A percentile compares a stretch with the other conserved stretches of the same genome.
Conservation (phyloP, 805 yeast genomes). For the Kodamaea hsintzibuensis region DNA sequence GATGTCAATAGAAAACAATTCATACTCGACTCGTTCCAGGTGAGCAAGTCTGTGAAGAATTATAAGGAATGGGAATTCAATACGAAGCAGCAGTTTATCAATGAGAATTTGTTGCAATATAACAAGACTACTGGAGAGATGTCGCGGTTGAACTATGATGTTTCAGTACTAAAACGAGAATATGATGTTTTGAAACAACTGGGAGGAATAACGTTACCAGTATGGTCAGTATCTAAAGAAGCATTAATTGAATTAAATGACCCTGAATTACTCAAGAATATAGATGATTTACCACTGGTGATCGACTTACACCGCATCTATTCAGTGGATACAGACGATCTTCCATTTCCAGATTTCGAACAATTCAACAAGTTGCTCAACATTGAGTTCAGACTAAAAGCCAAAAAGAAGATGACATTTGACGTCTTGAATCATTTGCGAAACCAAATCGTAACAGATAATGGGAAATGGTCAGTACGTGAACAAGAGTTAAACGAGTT, state of each 20-base stretch:
- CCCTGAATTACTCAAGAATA: background rate
- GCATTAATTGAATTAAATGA: conserved; percentile 4
- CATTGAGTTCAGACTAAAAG: conserved; percentile 33
- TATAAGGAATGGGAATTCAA: conserved; percentile 31
- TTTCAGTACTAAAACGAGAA: conserved; percentile 21
- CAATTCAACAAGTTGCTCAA: conserved; percentile 32
- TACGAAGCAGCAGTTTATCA: conserved; percentile 19
- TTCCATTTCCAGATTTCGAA: conserved; percentile 30
- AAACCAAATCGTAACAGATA: conserved; percentile 29
- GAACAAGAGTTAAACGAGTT: conserved; percentile 33
- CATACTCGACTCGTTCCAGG: conserved; percentile 36
- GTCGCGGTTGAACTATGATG: conserved; percentile 26
- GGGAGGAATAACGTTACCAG: conserved; percentile 26
- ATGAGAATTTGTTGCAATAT: conserved; percentile 26
- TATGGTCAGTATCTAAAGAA: conserved; percentile 14
- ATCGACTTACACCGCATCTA: conserved; percentile 24
- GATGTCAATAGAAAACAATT: conserved; percentile 14
- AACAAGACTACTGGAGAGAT: conserved; percentile 32
- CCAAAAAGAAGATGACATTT: conserved; percentile 33
- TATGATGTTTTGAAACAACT: conserved; percentile 23
- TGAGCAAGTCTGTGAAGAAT: conserved; percentile 31
- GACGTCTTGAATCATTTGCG: conserved; percentile 36
- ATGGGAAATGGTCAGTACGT: conserved; percentile 36
- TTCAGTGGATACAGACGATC: conserved; percentile 26
- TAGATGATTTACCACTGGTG: conserved; percentile 1